A percentile compares a stretch with the other conserved stretches of the same genome.
Evolutionary conservation across 768 basidiomycete genomes (phyloP).

Genomic region (Vishniacozyma victoriae): DNA sequence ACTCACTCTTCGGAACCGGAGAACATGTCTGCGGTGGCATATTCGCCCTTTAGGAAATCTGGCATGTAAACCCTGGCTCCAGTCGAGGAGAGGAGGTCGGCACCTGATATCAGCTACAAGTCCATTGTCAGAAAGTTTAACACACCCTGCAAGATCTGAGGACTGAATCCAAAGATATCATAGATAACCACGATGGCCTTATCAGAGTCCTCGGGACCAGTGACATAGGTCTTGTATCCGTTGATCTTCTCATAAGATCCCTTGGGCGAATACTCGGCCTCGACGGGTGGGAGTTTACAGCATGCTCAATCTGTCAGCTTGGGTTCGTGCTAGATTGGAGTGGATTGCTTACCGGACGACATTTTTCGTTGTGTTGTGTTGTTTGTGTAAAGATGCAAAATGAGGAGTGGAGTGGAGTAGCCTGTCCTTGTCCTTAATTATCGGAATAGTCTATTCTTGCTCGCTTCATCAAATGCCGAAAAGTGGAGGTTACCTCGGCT

Average conservation of each 20-base stretch:
- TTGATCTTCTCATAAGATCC: constrained; percentile 20
- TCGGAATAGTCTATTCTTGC: too few relatives aligned
- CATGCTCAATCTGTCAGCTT: constrained; percentile 16
- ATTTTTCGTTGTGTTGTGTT: too few relatives aligned
- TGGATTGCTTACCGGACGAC: too few relatives aligned
- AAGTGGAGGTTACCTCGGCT: too few relatives aligned
- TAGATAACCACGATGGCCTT: constrained; percentile 31
- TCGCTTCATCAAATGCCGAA: too few relatives aligned
- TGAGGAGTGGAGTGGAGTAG: too few relatives aligned
- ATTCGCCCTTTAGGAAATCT: constrained; percentile 57
- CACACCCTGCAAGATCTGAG: constrained; percentile 43
- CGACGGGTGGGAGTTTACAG: constrained; percentile 32
- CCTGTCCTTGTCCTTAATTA: too few relatives aligned
- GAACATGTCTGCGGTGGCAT: constrained; percentile 54
- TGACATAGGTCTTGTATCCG: constrained; percentile 38
- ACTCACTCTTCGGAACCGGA: constrained; percentile 54
- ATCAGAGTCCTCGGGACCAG: constrained; percentile 30
- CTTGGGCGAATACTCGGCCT: constrained; percentile 34
- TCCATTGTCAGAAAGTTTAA: not conserved
- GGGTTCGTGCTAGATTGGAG: not conserved
- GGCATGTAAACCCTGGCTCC: constrained; percentile 61
- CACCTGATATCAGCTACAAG: constrained; percentile 47
- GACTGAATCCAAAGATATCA: constrained; percentile 39
- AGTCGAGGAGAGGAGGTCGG: constrained; percentile 59
- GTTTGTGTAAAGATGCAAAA: too few relatives aligned